phyloP scores from a whole-genome alignment of 306 rosid genomes.

The Fagus sylvatica region DNA sequence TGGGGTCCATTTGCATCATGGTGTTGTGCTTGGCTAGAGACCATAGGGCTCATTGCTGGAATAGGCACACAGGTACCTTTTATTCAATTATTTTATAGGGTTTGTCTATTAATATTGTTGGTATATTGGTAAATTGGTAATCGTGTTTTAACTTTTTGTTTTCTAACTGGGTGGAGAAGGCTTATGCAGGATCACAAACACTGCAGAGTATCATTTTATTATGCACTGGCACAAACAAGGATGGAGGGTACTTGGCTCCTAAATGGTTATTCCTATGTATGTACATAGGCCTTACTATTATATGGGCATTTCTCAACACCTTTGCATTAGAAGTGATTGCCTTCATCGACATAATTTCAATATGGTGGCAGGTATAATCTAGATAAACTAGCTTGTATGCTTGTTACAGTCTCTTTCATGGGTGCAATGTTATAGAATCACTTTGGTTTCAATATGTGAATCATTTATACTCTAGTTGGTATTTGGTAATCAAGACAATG shows the following conservation, averaged over 20 bases:
- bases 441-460: neutral
- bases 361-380: constrained; percentile 87
- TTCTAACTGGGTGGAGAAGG: constrained; percentile 49
- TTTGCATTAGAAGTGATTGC: constrained; percentile 81
- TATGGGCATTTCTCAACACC: constrained; percentile 86
- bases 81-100: neutral
- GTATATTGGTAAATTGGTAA: constrained; percentile 7
- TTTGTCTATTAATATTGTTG: neutral
- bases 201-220: constrained; percentile 73
- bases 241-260: constrained; percentile 84
- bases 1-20: constrained; percentile 97
- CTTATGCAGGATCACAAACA: constrained; percentile 85
- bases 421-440: neutral
- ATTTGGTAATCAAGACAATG: no score
- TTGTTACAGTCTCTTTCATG: neutral
- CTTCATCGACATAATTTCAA: constrained; percentile 68
- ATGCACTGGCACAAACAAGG: constrained; percentile 73
- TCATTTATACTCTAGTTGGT: no score
- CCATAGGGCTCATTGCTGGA: constrained; percentile 81
- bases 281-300: constrained; percentile 74
- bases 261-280: constrained; percentile 81
- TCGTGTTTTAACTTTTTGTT: constrained; percentile 16
- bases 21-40: constrained; percentile 95
- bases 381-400: constrained; percentile 12
- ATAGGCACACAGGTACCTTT: constrained; percentile 78